Conservation (phyloP, 2,329 filamentous ascomycete genomes). For the Cladorrhinum sp. region DNA sequence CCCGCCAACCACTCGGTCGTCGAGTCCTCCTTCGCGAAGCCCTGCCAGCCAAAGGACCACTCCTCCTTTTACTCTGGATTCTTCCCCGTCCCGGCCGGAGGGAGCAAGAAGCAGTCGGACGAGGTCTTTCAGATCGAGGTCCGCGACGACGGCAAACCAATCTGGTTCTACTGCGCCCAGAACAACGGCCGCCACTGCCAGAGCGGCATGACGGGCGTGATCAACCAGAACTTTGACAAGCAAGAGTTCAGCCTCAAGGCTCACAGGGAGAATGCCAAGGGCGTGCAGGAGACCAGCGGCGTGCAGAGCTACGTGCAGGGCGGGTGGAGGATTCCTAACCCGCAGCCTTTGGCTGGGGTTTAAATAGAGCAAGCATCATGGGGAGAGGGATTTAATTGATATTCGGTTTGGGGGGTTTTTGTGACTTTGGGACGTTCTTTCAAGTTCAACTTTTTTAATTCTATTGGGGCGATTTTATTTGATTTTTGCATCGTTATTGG, state of each 20-base stretch:
- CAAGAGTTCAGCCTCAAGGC: slow-evolving; percentile 36
- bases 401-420: not conserved
- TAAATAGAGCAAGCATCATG: slow-evolving; percentile 3
- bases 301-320: slow-evolving; percentile 35
- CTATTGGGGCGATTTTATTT: no score
- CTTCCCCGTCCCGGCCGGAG: slow-evolving; percentile 33
- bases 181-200: slow-evolving; percentile 44
- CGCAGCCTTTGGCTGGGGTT: slow-evolving; percentile 42
- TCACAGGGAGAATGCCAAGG: slow-evolving; percentile 38
- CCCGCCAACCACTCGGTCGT: slow-evolving; percentile 50
- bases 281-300: slow-evolving; percentile 29
- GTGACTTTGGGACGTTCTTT: no score
- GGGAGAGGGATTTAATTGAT: not conserved
- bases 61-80: slow-evolving; percentile 45
- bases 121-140: slow-evolving; percentile 46
- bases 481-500: no score
- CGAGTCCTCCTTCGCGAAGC: slow-evolving; percentile 29
- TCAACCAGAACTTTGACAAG: slow-evolving; percentile 47
- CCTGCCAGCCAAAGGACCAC: slow-evolving; percentile 41
- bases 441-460: not conserved
- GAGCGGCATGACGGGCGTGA: slow-evolving; percentile 46
- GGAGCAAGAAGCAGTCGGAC: slow-evolving; percentile 31
- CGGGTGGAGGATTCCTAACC: slow-evolving; percentile 39
- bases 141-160: slow-evolving; percentile 37
- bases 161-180: slow-evolving; percentile 47